Evolutionary conservation across 495 filamentous ascomycete genomes (phyloP).

Genomic region (Neurospora sp.): DNA sequence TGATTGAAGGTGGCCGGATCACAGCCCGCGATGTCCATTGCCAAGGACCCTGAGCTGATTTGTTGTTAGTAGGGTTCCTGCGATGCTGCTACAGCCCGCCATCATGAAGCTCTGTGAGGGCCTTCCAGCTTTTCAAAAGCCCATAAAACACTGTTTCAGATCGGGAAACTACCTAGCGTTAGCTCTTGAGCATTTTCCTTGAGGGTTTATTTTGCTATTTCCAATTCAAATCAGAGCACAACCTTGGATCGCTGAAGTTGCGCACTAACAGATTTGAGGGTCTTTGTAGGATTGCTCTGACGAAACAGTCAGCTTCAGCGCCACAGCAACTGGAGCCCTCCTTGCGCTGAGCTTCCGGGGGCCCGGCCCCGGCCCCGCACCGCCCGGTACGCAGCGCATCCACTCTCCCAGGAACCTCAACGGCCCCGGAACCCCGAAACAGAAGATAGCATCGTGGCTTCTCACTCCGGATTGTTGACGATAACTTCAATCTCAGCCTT

Average conservation of each 20-base stretch:
- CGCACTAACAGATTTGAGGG: background rate
- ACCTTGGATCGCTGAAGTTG: background rate
- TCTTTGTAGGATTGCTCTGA: background rate
- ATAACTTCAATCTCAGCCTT: background rate
- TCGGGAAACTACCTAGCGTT: background rate
- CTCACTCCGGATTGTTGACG: background rate
- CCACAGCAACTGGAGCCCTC: background rate
- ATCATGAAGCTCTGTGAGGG: background rate
- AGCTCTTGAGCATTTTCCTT: too few species aligned
- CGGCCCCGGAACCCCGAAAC: background rate
- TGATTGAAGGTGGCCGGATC: background rate
- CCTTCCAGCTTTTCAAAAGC: too few species aligned
- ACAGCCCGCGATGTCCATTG: background rate
- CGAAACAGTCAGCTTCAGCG: background rate
- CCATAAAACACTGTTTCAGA: too few species aligned
- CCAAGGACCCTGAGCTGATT: background rate
- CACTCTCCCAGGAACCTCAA: background rate
- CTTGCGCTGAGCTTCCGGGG: background rate
- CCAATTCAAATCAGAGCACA: background rate
- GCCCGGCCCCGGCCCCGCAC: background rate
- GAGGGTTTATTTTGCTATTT: background rate
- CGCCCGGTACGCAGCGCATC: background rate
- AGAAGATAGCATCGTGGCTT: background rate
- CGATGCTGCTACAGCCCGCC: background rate
- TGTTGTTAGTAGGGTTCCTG: background rate